Percentiles rank a stretch among this genome's conserved stretches.
These are phyloP conservation scores for Parathielavia appendiculata DNA, from an alignment of 495 filamentous ascomycete genomes.

Conservation along the genomic window DNA sequence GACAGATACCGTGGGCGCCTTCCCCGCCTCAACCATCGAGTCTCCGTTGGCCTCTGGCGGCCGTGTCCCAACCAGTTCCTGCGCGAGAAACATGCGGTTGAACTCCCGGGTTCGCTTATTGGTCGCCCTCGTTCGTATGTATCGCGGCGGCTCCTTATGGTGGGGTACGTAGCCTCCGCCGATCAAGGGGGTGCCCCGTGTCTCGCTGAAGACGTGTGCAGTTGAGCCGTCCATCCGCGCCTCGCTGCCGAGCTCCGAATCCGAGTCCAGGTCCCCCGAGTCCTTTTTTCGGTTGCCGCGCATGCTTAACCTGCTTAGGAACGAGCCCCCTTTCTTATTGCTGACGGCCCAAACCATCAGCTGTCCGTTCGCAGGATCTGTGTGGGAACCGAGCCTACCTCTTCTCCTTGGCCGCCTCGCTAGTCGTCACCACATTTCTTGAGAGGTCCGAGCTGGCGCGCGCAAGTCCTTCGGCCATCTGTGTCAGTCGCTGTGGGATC, in stretches of 20 bases:
- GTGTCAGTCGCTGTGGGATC: slow-evolving; percentile 57
- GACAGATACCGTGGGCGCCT: slow-evolving; percentile 34
- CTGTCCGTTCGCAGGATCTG: background rate
- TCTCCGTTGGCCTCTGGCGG: slow-evolving; percentile 15
- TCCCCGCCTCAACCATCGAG: slow-evolving; percentile 7
- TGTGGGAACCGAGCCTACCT: slow-evolving; percentile 47
- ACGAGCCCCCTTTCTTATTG: slow-evolving; percentile 76
- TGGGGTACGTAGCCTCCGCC: slow-evolving; percentile 76
- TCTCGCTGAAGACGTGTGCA: slow-evolving; percentile 61
- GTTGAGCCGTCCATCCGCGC: slow-evolving; percentile 71
- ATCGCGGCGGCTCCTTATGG: slow-evolving; percentile 83
- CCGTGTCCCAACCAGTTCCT: slow-evolving; percentile 63
- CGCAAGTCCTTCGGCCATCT: slow-evolving; percentile 38
- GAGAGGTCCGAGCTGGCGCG: slow-evolving; percentile 37
- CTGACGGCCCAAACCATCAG: slow-evolving; percentile 8
- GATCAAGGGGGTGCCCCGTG: slow-evolving; percentile 59
- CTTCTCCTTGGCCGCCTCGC: slow-evolving; percentile 55
- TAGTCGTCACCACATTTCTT: slow-evolving; percentile 25
- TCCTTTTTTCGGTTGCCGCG: slow-evolving; percentile 71
- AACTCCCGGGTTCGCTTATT: slow-evolving; percentile 83
- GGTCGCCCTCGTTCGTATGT: slow-evolving; percentile 76
- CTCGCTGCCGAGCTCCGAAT: slow-evolving; percentile 63
- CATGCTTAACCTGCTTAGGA: slow-evolving; percentile 75
- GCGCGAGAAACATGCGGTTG: slow-evolving; percentile 81
- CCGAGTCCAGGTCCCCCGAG: slow-evolving; percentile 57